Percentiles rank a stretch among this genome's conserved stretches.
phyloP scores from a whole-genome alignment of 2,329 filamentous ascomycete species.

The Penicillium sp. region DNA sequence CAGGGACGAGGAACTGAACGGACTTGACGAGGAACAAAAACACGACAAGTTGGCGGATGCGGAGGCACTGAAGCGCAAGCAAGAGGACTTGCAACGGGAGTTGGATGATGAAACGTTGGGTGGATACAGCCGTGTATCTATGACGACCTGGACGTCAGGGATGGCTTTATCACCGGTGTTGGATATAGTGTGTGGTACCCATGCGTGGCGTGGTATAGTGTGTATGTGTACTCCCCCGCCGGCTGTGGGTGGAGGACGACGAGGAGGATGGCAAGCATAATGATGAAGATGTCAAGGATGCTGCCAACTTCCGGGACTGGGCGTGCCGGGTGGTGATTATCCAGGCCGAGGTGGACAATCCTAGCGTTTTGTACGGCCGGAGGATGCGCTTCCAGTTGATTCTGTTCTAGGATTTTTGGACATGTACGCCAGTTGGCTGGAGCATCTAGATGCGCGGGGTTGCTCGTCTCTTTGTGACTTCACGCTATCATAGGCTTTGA shows the following conservation, averaged over 20 bases:
- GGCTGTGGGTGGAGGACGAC: neutral
- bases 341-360: neutral
- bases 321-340: slow-evolving; percentile 9
- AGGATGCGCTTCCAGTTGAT: slow-evolving; percentile 13
- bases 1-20: too few relatives aligned
- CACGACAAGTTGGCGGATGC: neutral
- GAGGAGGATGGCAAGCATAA: neutral
- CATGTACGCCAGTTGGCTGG: slow-evolving; percentile 16
- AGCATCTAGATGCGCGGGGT: neutral
- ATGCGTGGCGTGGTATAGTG: neutral
- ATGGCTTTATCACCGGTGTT: neutral
- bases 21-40: neutral
- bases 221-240: neutral
- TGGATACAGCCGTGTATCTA: neutral
- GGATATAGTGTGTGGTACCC: neutral
- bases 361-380: neutral
- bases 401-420: slow-evolving; percentile 21
- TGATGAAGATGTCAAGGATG: neutral
- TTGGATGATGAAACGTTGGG: neutral
- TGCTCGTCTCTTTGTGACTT: neutral
- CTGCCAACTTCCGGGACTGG: neutral
- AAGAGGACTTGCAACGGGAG: neutral
- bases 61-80: neutral
- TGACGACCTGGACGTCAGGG: neutral
- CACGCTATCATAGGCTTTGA: neutral